Evolutionary conservation across 2,329 filamentous ascomycete species (phyloP), one percentile per base, ranked within the genome.

Genomic region (Arthrinium puccinioides): DNA sequence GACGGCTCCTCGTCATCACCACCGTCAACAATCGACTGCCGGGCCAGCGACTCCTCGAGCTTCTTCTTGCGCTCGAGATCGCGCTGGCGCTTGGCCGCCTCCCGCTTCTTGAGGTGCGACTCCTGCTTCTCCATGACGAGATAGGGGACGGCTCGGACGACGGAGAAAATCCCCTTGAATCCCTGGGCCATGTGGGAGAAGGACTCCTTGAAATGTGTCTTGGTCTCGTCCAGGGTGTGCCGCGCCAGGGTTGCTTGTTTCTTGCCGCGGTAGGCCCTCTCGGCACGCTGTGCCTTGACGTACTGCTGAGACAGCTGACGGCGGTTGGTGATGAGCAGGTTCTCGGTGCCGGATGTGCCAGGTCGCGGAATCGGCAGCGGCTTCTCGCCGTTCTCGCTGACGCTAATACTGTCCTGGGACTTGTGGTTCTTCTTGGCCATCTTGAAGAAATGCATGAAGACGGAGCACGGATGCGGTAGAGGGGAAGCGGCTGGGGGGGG

Each of bases 291-390:
- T 4, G 66, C 65, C 32, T 59, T 55, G 29, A 56, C 47, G 40
- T 60, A 57, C 23, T 61, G 54, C 38, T 61, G 50, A 10, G 61
- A 61, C 20, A 64, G 63, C 27, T 55, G 49, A 25, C 54, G 60
- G 19, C 61, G 58, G 38, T 55, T 61, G 36, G 55, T 58, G 31
- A 56, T 53, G 28, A 69, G 61, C 21, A 65, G 50, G 44, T 59
- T 57, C 45, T 67, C 61, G 14, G 66, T 70, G 38, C 61, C 62
- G 0, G 64, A 62, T 11, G 66, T 67, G 40, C 62, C 60, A 5
- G 64, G 63, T 15, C 66, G 57, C 25, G 34, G 32, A 11, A 32
- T 19, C 6, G 41, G 39, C 10, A 37, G 27, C 11, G 36, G 30
- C 40, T 46, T 44, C 33, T 41, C 39, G 27, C 29, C 9, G 10